Base-by-base conservation (phyloP, 2,329 filamentous ascomycete genomes). In the Zasmidium angulare region DNA sequence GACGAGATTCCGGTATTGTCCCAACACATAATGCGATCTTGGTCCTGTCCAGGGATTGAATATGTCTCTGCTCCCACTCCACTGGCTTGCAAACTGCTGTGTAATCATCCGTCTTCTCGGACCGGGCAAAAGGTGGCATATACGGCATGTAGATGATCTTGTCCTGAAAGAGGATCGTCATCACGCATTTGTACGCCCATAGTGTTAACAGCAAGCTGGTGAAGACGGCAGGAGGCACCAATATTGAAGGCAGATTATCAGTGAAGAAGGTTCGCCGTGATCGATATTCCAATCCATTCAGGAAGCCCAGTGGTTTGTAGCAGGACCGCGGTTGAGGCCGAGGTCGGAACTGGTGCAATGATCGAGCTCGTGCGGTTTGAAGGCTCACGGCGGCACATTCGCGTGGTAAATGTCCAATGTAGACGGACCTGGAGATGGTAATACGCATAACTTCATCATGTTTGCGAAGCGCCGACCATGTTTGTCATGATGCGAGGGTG, bases 131-230 rank as follows among this genome's bases (percentile, higher is more conserved):
- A 1, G 89, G 89, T 19, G 89, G 89, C 53, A 92, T 75, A 49
- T 87, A 88, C 0, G 89, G 88, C 78, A 91, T 91, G 75, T 92
- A 93, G 60, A 93, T 89, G 70, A 93, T 90, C 70, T 88, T 88
- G 69, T 93, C 90, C 75, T 93, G 90, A 71, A 92, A 89, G 3
- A 89, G 66, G 24, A 93, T 79, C 76, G 92, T 85, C 86, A 91
- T 89, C 55, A 86, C 74, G 69, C 89, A 91, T 73, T 85, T 84
- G 74, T 82, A 83, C 1, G 76, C 73, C 82, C 82, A 93, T 14
- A 93, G 77, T 2, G 81, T 81, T 19, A 89, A 68, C 2, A 90
- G 79, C 36, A 93, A 78, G 1, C 87, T 86, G 14, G 79, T 72
- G 69, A 91, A 92, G 47, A 90, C 78, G 6, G 83, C 69, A 0